Percentiles rank a stretch among this genome's conserved stretches.
Evolutionary conservation across 768 basidiomycete species (phyloP).

Genomic region (Leccinum subgranulosum): DNA sequence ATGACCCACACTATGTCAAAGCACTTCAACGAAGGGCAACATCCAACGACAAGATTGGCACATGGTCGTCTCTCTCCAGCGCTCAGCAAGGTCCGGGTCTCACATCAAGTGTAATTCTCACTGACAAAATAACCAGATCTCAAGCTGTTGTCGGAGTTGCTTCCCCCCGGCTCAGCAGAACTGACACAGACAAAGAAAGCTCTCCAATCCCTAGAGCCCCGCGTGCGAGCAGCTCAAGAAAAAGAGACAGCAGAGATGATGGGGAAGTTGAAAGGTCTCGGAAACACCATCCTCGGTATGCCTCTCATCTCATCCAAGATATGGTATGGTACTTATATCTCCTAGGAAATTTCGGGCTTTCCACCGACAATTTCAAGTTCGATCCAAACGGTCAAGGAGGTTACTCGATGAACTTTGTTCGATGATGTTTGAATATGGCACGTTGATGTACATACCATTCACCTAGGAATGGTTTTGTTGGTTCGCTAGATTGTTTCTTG

Average conservation of each 20-base stretch:
- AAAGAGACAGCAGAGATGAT: slow-evolving; percentile 90
- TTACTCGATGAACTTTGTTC: slow-evolving; percentile 86
- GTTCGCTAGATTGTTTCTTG: slow-evolving; percentile 1
- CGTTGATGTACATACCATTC: not conserved
- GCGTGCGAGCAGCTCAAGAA: slow-evolving; percentile 75
- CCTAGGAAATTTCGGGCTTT: slow-evolving; percentile 87
- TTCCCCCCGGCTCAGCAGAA: slow-evolving; percentile 55
- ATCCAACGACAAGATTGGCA: slow-evolving; percentile 74
- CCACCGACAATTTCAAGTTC: slow-evolving; percentile 97
- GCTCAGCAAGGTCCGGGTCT: slow-evolving; percentile 73
- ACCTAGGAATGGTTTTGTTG: not conserved
- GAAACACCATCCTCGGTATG: slow-evolving; percentile 84
- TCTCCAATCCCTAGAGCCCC: slow-evolving; percentile 57
- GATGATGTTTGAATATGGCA: slow-evolving; percentile 28
- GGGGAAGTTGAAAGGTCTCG: slow-evolving; percentile 86
- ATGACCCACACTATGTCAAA: slow-evolving; percentile 84
- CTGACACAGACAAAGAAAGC: slow-evolving; percentile 44
- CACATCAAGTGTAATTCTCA: not conserved
- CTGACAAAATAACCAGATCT: slow-evolving; percentile 57
- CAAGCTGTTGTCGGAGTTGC: slow-evolving; percentile 59
- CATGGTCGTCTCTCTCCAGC: slow-evolving; percentile 79
- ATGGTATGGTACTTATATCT: not conserved
- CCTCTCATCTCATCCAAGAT: not conserved
- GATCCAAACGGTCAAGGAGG: slow-evolving; percentile 93
- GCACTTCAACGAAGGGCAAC: slow-evolving; percentile 85